Conservation (phyloP, 169 alveolate species). For the Plasmodium sp. region DNA sequence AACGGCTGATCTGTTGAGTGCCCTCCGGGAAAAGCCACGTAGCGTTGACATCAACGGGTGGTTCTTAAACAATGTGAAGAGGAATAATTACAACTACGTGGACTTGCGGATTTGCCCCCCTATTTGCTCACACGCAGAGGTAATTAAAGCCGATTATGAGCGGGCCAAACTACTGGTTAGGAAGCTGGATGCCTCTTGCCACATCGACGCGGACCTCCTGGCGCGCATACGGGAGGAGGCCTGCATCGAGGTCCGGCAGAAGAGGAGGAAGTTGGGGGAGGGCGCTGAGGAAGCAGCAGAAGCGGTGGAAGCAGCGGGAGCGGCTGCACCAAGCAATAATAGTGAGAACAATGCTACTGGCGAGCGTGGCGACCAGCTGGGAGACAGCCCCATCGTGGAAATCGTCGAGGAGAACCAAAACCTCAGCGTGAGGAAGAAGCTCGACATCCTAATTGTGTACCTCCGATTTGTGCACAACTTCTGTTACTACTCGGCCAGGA, state of each 20-base stretch:
- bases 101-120: constrained; percentile 71
- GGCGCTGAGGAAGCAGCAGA: neutral
- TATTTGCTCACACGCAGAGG: constrained; percentile 54
- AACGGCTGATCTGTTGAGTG: neutral
- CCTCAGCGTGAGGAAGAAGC: neutral
- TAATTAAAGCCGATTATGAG: constrained; percentile 46
- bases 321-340: constrained; percentile 4
- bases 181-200: constrained; percentile 39
- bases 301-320: neutral
- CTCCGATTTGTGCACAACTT: constrained; percentile 66
- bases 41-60: constrained; percentile 9
- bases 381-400: constrained; percentile 29
- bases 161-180: constrained; percentile 32
- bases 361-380: neutral
- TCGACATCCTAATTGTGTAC: constrained; percentile 44
- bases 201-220: neutral
- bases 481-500: constrained; percentile 69
- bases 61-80: constrained; percentile 22
- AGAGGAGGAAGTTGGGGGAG: constrained; percentile 17
- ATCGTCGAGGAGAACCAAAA: constrained; percentile 29
- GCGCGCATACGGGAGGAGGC: neutral
- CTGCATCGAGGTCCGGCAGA: neutral
- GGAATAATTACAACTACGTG: constrained; percentile 35
- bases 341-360: neutral
- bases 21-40: constrained; percentile 29